Percentiles rank a stretch among this genome's conserved stretches.
phyloP scores from a whole-genome alignment of 2,329 filamentous ascomycete genomes.

The Leptographium procerum region DNA sequence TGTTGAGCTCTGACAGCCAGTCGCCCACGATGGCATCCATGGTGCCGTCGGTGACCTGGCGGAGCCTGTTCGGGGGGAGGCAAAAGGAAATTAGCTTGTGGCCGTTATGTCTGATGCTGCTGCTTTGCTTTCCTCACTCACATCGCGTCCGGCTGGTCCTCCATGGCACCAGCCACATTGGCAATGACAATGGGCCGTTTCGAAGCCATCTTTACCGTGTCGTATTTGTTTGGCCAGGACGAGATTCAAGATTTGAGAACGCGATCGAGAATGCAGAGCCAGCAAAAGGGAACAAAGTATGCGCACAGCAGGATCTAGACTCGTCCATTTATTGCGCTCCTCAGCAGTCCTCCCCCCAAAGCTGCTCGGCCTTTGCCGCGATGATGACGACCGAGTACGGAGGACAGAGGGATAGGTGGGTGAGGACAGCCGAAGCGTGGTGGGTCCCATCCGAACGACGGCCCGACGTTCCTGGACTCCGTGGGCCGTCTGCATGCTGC shows the following conservation, averaged over 20 bases:
- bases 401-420: background rate
- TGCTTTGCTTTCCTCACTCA: too few relatives aligned
- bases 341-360: background rate
- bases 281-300: too few relatives aligned
- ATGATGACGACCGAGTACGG: background rate
- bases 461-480: background rate
- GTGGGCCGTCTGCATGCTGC: background rate
- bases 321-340: too few relatives aligned
- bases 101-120: too few relatives aligned
- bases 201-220: background rate
- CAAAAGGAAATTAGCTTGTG: background rate
- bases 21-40: slow-evolving; percentile 13
- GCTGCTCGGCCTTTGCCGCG: background rate
- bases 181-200: background rate
- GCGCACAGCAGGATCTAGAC: background rate
- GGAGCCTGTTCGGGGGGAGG: background rate
- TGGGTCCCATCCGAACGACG: background rate
- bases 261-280: too few relatives aligned
- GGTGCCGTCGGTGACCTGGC: background rate
- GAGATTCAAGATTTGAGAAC: too few relatives aligned
- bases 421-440: background rate
- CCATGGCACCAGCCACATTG: background rate
- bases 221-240: background rate
- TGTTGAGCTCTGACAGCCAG: slow-evolving; percentile 19
- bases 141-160: background rate